phyloP scores from a whole-genome alignment of 441 rosid genomes.

The Populus trichocarpa region DNA sequence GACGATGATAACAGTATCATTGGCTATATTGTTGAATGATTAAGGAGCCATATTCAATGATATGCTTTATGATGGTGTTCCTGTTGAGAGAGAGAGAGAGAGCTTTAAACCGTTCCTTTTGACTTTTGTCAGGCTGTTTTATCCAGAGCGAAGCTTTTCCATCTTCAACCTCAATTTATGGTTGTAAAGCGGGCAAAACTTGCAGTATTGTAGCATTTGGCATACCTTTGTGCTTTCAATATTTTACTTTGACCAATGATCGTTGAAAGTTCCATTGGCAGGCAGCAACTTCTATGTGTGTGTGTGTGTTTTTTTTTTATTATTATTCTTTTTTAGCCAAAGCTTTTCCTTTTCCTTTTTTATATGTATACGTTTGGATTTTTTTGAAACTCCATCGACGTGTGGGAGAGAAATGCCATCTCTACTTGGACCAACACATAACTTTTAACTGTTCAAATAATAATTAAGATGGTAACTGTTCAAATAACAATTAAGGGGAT shows the following conservation, averaged over 20 bases:
- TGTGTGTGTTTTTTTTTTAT: no score
- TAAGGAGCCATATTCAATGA: slow-evolving; percentile 14
- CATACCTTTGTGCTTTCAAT: neutral
- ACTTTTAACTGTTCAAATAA: neutral
- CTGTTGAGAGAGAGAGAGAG: neutral
- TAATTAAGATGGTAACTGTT: no score
- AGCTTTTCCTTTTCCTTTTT: neutral
- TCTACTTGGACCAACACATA: no score
- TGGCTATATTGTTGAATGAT: slow-evolving; percentile 16
- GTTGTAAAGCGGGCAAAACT: neutral
- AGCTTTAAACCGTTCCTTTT: neutral
- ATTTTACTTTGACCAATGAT: neutral
- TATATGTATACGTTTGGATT: neutral
- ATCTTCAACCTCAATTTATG: slow-evolving; percentile 8
- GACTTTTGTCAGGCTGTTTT: slow-evolving; percentile 1
- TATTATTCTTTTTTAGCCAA: neutral
- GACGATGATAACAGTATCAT: slow-evolving; percentile 29
- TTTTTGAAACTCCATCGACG: neutral
- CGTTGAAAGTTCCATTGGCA: neutral
- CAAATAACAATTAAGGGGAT: no score
- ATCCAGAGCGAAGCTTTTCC: neutral
- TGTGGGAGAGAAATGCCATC: neutral
- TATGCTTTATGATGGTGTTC: slow-evolving; percentile 22
- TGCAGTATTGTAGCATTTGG: neutral
- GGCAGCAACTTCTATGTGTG: neutral